phyloP scores from a whole-genome alignment of 2,329 filamentous ascomycete species.

The Calonectria hawksworthii region DNA sequence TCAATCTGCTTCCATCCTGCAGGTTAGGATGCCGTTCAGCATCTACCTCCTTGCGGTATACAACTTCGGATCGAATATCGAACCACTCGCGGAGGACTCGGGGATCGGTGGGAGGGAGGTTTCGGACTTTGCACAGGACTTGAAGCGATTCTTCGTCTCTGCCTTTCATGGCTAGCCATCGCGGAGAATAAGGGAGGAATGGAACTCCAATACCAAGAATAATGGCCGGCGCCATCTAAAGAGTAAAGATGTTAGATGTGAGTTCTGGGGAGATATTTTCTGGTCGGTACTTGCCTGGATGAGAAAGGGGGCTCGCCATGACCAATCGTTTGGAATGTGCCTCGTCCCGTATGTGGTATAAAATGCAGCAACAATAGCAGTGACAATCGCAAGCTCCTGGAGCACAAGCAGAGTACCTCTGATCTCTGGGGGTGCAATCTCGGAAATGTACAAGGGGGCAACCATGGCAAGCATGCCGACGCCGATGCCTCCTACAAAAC shows the following conservation, averaged over 20 bases:
- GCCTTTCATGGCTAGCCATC: conserved; percentile 45
- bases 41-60: conserved; percentile 43
- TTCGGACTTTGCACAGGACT: conserved; percentile 38
- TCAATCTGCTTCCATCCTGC: conserved; percentile 37
- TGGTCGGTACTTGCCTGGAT: conserved; percentile 31
- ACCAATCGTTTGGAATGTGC: conserved; percentile 42
- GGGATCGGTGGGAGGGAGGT: conserved; percentile 37
- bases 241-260: neutral
- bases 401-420: conserved; percentile 61
- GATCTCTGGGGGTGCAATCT: conserved; percentile 62
- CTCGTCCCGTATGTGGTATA: conserved; percentile 49
- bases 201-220: conserved; percentile 40
- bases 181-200: conserved; percentile 45
- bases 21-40: conserved; percentile 49
- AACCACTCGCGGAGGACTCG: conserved; percentile 41
- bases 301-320: conserved; percentile 48
- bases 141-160: conserved; percentile 42
- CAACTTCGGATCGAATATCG: conserved; percentile 43
- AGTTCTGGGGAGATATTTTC: neutral
- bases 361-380: conserved; percentile 50
- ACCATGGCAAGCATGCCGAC: conserved; percentile 57
- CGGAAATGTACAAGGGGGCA: conserved; percentile 60
- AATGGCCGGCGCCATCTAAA: conserved; percentile 40
- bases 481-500: conserved; percentile 60
- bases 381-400: conserved; percentile 52